These are phyloP conservation scores for Mentha longifolia DNA, from an alignment of 257 asterid genomes.

Conservation along the genomic window DNA sequence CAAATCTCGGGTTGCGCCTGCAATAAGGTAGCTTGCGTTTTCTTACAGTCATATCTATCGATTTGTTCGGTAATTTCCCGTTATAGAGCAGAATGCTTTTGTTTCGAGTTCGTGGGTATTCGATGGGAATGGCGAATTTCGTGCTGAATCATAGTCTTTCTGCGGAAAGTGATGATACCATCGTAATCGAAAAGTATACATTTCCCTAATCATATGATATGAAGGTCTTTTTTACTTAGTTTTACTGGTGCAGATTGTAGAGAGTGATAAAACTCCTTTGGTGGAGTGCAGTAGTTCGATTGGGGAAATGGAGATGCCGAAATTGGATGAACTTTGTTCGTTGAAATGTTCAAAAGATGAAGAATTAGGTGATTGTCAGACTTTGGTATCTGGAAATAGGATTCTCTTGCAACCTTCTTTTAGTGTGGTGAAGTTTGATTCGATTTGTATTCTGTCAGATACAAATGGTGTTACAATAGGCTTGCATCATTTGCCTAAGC, in stretches of 20 bases:
- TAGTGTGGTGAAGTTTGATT: slow-evolving; percentile 15
- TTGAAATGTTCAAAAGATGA: slow-evolving; percentile 42
- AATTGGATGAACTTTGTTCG: slow-evolving; percentile 32
- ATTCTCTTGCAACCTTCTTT: slow-evolving; percentile 14
- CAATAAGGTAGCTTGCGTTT: slow-evolving; percentile 49
- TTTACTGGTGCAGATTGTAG: slow-evolving; percentile 46
- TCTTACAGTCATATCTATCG: slow-evolving; percentile 6
- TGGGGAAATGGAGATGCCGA: slow-evolving; percentile 40
- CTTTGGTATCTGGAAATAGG: slow-evolving; percentile 2
- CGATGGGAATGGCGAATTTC: neutral
- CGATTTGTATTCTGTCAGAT: slow-evolving; percentile 30
- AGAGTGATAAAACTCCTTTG: slow-evolving; percentile 34
- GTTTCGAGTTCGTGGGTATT: neutral
- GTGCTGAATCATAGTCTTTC: neutral
- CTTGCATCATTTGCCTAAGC: slow-evolving; percentile 57
- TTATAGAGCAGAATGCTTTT: slow-evolving; percentile 9
- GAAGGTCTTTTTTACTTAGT: slow-evolving; percentile 25
- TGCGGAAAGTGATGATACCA: neutral
- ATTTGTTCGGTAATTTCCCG: neutral
- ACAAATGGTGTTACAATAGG: slow-evolving; percentile 33
- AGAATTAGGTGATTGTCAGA: slow-evolving; percentile 53
- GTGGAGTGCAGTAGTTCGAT: slow-evolving; percentile 33
- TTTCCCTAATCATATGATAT: neutral
- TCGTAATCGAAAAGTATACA: neutral
- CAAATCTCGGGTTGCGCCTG: slow-evolving; percentile 68